Conservation (phyloP, 176 grass and related monocot genomes). For the Musa schizocarpa region DNA sequence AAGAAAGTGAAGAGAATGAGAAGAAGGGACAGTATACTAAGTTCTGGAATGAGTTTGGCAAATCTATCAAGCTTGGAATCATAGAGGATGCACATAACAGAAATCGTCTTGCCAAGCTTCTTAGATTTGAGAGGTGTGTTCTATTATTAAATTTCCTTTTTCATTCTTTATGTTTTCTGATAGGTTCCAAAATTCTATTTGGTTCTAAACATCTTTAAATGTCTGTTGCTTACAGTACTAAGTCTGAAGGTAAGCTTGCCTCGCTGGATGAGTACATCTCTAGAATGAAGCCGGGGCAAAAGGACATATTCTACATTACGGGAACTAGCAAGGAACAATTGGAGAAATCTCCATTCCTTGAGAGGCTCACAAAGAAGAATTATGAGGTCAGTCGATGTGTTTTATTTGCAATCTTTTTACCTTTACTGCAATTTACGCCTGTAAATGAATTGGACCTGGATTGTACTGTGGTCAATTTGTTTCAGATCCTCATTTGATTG, state of each 20-base stretch:
- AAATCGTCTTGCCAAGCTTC: slow-evolving; percentile 89
- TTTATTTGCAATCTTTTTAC: background rate
- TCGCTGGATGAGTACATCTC: slow-evolving; percentile 98
- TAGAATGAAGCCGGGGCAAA: slow-evolving; percentile 91
- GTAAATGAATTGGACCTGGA: background rate
- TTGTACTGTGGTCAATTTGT: no score
- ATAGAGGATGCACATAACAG: slow-evolving; percentile 98
- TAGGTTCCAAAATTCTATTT: background rate
- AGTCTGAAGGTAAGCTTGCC: slow-evolving; percentile 91
- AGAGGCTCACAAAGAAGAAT: slow-evolving; percentile 91
- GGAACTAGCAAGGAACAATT: slow-evolving; percentile 92
- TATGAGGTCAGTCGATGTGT: slow-evolving; percentile 45
- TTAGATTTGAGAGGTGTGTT: slow-evolving; percentile 84
- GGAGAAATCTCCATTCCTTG: slow-evolving; percentile 97
- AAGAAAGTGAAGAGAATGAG: slow-evolving; percentile 51
- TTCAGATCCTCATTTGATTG: no score
- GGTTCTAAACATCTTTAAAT: background rate
- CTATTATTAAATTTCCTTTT: background rate
- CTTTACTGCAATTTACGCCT: background rate
- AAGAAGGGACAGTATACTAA: slow-evolving; percentile 84
- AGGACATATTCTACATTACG: slow-evolving; percentile 93
- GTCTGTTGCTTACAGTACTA: slow-evolving; percentile 44
- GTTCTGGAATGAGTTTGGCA: slow-evolving; percentile 99
- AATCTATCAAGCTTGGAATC: slow-evolving; percentile 94
- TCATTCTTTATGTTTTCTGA: background rate